A percentile compares a stretch with the other conserved stretches of the same genome.
phyloP scores from a whole-genome alignment of 2,329 filamentous ascomycete genomes.

The Aspergillus persii region DNA sequence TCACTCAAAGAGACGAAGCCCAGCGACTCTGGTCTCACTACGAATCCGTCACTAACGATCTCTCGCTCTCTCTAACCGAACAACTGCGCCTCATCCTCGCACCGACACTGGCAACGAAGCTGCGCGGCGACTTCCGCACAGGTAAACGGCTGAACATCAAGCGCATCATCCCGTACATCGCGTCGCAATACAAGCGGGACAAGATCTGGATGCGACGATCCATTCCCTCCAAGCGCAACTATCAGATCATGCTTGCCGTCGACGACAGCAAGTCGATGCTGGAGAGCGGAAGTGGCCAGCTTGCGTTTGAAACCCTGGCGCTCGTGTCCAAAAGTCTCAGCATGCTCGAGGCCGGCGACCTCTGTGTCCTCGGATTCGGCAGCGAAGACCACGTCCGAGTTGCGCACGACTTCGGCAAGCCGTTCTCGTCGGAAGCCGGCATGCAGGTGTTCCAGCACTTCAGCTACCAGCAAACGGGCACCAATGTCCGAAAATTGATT shows the following conservation, averaged over 20 bases:
- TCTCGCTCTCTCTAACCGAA: conserved; percentile 86
- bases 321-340: conserved; percentile 82
- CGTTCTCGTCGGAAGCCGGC: conserved; percentile 78
- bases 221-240: conserved; percentile 87
- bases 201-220: conserved; percentile 99
- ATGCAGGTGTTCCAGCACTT: conserved; percentile 83
- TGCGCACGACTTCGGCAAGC: conserved; percentile 79
- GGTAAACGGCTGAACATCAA: conserved; percentile 99
- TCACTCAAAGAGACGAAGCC: conserved; percentile 56
- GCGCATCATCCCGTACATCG: conserved; percentile 98
- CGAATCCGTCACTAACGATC: conserved; percentile 77
- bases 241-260: conserved; percentile 96
- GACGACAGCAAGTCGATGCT: conserved; percentile 96
- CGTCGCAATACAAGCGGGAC: conserved; percentile 96
- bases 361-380: conserved; percentile 90
- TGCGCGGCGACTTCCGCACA: conserved; percentile 93
- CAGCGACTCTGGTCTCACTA: conserved; percentile 80
- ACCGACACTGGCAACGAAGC: conserved; percentile 91
- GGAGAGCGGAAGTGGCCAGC: conserved; percentile 69
- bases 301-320: conserved; percentile 92
- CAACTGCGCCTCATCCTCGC: conserved; percentile 94
- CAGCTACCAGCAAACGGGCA: conserved; percentile 78
- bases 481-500: conserved; percentile 78
- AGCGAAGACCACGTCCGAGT: conserved; percentile 68
- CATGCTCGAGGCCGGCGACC: conserved; percentile 91